Conservation (phyloP, 2,329 filamentous ascomycete genomes). For the Aspergillus melleus region DNA sequence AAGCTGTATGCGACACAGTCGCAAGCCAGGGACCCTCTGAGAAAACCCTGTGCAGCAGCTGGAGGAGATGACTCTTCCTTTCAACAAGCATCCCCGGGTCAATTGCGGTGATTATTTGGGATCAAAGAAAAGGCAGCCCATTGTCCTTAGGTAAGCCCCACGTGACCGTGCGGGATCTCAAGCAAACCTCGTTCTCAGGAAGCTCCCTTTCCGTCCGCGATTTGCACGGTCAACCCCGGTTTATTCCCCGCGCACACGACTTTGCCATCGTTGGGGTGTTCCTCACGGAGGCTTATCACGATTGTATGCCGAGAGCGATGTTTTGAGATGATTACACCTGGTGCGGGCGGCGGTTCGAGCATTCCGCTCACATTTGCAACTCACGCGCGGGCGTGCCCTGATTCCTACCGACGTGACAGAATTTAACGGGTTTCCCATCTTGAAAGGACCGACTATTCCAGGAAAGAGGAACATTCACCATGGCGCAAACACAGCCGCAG, state of each 20-base stretch:
- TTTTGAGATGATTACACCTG: slow-evolving; percentile 41
- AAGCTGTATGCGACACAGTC: not conserved
- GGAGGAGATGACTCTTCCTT: not conserved
- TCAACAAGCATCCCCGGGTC: not conserved
- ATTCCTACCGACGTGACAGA: slow-evolving; percentile 21
- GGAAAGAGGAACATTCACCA: slow-evolving; percentile 31
- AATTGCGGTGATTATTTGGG: not conserved
- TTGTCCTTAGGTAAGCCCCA: slow-evolving; percentile 17
- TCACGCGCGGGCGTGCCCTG: slow-evolving; percentile 31
- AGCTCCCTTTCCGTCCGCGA: slow-evolving; percentile 24
- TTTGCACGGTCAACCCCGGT: slow-evolving; percentile 13
- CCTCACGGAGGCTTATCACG: not conserved
- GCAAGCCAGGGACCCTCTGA: not conserved
- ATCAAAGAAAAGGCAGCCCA: slow-evolving; percentile 5
- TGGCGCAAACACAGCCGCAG: slow-evolving; percentile 64
- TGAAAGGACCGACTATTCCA: not conserved
- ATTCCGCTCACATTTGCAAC: slow-evolving; percentile 37
- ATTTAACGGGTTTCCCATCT: slow-evolving; percentile 7
- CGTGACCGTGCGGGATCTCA: slow-evolving; percentile 16
- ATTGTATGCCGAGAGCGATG: slow-evolving; percentile 20
- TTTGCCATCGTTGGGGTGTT: slow-evolving; percentile 4
- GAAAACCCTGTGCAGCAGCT: not conserved
- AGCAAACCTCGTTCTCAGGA: slow-evolving; percentile 23
- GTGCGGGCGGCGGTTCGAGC: slow-evolving; percentile 38
- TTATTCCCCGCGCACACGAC: slow-evolving; percentile 17